Base-by-base conservation (phyloP, 768 basidiomycete species). In the Coprinopsis cinerea region DNA sequence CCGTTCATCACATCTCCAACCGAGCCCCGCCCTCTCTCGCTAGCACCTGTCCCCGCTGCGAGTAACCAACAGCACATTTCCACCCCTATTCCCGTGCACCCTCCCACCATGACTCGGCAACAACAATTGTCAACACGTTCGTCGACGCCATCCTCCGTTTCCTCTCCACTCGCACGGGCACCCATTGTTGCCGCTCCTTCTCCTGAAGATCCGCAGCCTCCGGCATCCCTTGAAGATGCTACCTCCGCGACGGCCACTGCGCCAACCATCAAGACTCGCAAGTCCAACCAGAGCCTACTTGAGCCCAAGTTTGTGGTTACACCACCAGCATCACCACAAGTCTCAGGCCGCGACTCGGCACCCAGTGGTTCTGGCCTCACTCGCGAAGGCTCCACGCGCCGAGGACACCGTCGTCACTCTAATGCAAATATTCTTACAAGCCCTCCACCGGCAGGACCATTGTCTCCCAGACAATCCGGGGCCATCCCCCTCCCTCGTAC, bases 391-490 rank as follows among this genome's bases (percentile, higher is more conserved):
- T 78, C 76, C 1, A 67, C 66, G 40, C 84, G 78, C 49, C 81
- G 82, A 35, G 66, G 75, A 20, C 77, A 81, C 60, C 79, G 88
- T 27, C 79, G 88, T 48, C 82, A 88, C 59, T 91, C 89, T 17
- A 88, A 77, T 10, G 72, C 81, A 46, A 82, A 81, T 55, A 74
- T 81, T 3, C 66, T 83, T 51, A 72, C 77, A 30, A 81, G 81
- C 56, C 81, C 86, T 6, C 72, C 81, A 53, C 78, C 80, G 22
- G 69, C 80, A 34, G 57, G 74, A 13, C 90, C 92, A 1, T 70
- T 94, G 1, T 98, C 96, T 15, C 96, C 96, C 26, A 80, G 95
- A 22, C 81, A 95, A 51, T 75, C 88, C 6, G 82, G 92, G 3
- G 74, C 78, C 5, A 84, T 83, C 1, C 89, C 92, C 1, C 67